phyloP scores from a whole-genome alignment of 2,329 filamentous ascomycete species.

The Calonectria naviculata region DNA sequence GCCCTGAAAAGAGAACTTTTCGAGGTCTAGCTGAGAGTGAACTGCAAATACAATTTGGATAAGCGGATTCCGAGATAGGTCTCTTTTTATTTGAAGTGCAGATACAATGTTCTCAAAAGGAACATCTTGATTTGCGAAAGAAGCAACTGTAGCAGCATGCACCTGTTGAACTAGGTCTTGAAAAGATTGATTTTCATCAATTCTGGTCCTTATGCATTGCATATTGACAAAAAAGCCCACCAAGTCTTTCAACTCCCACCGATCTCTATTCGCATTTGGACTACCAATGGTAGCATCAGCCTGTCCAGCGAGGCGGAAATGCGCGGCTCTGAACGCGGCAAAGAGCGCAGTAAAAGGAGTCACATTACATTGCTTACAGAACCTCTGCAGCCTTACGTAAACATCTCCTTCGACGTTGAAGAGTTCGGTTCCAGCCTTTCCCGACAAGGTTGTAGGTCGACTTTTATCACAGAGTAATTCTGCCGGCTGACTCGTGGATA shows the following conservation, averaged over 20 bases:
- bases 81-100: too few species aligned
- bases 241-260: conserved; percentile 28
- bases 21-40: too few species aligned
- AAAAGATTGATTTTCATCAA: conserved; percentile 17
- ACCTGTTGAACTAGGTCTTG: too few species aligned
- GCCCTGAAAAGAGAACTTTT: too few species aligned
- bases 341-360: conserved; percentile 16
- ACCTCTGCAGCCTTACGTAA: background rate
- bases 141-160: too few species aligned
- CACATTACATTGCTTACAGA: background rate
- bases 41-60: too few species aligned
- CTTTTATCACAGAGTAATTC: background rate
- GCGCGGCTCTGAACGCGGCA: conserved; percentile 35
- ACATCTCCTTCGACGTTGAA: background rate
- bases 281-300: conserved; percentile 36
- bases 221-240: conserved; percentile 40
- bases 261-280: conserved; percentile 29
- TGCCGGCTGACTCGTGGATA: background rate
- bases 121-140: too few species aligned
- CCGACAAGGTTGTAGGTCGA: background rate
- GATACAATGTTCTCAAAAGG: background rate
- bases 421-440: background rate
- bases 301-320: conserved; percentile 35
- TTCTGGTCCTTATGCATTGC: conserved; percentile 30
- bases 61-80: too few species aligned